phyloP scores from a whole-genome alignment of 2,329 filamentous ascomycete genomes.

The Didymella lethalis region DNA sequence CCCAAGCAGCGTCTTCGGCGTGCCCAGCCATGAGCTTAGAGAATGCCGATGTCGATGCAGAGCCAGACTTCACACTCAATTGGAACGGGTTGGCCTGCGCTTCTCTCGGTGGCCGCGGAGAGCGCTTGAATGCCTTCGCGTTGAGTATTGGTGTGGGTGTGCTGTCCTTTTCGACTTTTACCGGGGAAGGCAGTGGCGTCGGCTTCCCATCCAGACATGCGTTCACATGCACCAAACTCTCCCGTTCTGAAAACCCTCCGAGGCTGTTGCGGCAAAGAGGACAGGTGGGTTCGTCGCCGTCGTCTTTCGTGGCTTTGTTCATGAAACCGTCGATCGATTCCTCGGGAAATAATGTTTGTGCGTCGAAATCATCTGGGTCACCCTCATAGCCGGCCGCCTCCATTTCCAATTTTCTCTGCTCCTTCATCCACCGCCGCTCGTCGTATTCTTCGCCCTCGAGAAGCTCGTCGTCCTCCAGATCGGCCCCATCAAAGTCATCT shows the following conservation, averaged over 20 bases:
- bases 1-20: slow-evolving; percentile 90
- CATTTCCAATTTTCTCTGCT: slow-evolving; percentile 65
- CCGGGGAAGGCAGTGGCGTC: slow-evolving; percentile 60
- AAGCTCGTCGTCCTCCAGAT: slow-evolving; percentile 69
- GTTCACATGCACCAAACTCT: slow-evolving; percentile 87
- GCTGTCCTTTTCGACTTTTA: slow-evolving; percentile 18
- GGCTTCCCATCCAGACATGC: slow-evolving; percentile 86
- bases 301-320: slow-evolving; percentile 13
- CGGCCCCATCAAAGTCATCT: slow-evolving; percentile 62
- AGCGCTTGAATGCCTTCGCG: slow-evolving; percentile 69
- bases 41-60: slow-evolving; percentile 72
- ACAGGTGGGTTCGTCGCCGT: slow-evolving; percentile 59
- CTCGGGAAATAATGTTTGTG: slow-evolving; percentile 41
- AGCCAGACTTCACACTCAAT: slow-evolving; percentile 53
- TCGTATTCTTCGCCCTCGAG: slow-evolving; percentile 61
- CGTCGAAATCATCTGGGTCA: slow-evolving; percentile 64
- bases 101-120: slow-evolving; percentile 72
- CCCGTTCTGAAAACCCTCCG: slow-evolving; percentile 62
- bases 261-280: slow-evolving; percentile 79
- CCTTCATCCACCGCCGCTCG: slow-evolving; percentile 73
- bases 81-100: slow-evolving; percentile 82
- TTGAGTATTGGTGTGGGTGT: slow-evolving; percentile 25
- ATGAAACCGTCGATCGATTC: slow-evolving; percentile 23
- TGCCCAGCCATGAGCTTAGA: slow-evolving; percentile 92
- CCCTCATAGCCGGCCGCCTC: slow-evolving; percentile 57